A percentile compares a stretch with the other conserved stretches of the same genome.
Conservation (phyloP, 2,329 filamentous ascomycete species). For the Fusarium pseudograminearum region DNA sequence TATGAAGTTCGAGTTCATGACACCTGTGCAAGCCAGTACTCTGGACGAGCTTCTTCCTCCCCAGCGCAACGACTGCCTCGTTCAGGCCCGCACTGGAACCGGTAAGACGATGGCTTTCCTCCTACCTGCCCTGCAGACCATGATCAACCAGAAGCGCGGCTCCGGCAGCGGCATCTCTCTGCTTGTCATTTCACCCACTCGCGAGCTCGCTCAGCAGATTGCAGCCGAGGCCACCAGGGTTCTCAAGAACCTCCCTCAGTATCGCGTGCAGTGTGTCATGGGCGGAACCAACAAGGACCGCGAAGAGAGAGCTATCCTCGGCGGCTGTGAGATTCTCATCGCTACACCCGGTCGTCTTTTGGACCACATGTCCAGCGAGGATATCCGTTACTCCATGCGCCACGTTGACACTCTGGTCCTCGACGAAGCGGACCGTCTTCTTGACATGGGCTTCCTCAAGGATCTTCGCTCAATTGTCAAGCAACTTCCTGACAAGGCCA, state of each 20-base stretch:
- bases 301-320: constrained; percentile 76
- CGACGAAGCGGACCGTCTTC: constrained; percentile 83
- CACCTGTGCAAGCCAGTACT: constrained; percentile 66
- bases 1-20: constrained; percentile 65
- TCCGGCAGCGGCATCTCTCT: constrained; percentile 62
- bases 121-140: constrained; percentile 82
- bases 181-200: constrained; percentile 77
- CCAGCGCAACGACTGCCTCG: constrained; percentile 67
- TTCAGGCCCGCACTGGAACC: constrained; percentile 88
- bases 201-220: constrained; percentile 78
- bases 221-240: constrained; percentile 77
- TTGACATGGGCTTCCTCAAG: constrained; percentile 88
- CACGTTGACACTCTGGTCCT: constrained; percentile 82
- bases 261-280: constrained; percentile 82
- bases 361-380: constrained; percentile 81
- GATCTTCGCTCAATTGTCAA: constrained; percentile 81
- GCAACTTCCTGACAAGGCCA: constrained; percentile 72
- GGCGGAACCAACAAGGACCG: constrained; percentile 81
- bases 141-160: constrained; percentile 63
- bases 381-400: constrained; percentile 74
- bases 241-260: constrained; percentile 77
- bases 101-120: constrained; percentile 89
- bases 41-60: constrained; percentile 61
- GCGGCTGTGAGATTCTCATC: constrained; percentile 82
- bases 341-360: constrained; percentile 83